Evolutionary conservation across 2,329 filamentous ascomycete genomes (phyloP), one percentile per base, ranked within the genome.

Genomic region (Celoporthe dispersa): DNA sequence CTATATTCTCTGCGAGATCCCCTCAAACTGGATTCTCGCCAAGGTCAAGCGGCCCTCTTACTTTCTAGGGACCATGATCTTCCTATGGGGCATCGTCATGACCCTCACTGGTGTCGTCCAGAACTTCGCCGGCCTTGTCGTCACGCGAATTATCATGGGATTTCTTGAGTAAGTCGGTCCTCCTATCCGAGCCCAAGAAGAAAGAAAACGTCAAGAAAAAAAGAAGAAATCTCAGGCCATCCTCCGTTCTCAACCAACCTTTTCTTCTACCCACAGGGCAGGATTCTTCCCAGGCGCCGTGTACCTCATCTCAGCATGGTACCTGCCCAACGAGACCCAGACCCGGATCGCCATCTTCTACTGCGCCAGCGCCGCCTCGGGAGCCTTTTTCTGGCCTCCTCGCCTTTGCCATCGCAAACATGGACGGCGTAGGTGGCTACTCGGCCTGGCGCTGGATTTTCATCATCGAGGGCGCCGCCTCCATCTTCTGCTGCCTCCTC

Each of bases 361-460:
- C 75, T 79, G 79, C 73, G 81, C 80, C 31, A 81, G 81, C 1
- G 76, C 81, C 3, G 73, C 83, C 16, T 81, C 78, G 25, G 81
- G 83, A 25, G 83, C 81, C 7, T 82, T 82, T 84, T 8, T 76
- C 79, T 66, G 77, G 76, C 70, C 65, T 87, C 1, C 78, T 87
- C 0, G 84, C 85, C 2, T 86, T 82, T 59, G 83, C 77, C 3
- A 86, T 87, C 65, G 77, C 80, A 19, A 75, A 80, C n/a, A 81
- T 86, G 70, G 78, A 83, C 37, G 84, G 84, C 2, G 75, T 77
- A 1, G 75, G 79, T 2, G 82, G 82, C 28, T 73, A 84, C 33
- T 74, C 77, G 2, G 83, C 83, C 3, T 88, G 84, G 84, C 80
- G 84, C 59, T 88, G 86, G 85, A 86, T 86, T 48, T 88, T 88